phyloP scores from a whole-genome alignment of 2,329 filamentous ascomycete species.

The Arthrinium phaeospermum region DNA sequence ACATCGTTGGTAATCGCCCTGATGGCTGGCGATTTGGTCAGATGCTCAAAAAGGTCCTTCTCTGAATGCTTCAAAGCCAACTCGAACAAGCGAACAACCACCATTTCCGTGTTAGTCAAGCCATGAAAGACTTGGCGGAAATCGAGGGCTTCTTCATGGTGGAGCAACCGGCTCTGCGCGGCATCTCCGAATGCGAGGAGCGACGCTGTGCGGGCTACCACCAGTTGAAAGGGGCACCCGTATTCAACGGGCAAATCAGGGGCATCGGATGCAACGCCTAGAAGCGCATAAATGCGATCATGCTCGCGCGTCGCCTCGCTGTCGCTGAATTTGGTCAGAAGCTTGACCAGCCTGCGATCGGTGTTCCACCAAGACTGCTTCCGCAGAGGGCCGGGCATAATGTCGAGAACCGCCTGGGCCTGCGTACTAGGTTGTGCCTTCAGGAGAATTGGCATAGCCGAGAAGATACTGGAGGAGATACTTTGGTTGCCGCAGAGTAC shows the following conservation, averaged over 20 bases:
- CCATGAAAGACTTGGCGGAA: too few species aligned
- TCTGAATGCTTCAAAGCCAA: too few species aligned
- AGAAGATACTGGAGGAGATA: neutral
- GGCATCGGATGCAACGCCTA: neutral
- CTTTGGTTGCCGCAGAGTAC: neutral
- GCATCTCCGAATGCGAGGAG: neutral
- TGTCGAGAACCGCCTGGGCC: conserved; percentile 1
- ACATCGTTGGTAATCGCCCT: too few species aligned
- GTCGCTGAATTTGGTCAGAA: neutral
- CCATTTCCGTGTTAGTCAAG: too few species aligned
- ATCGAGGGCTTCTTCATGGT: too few species aligned
- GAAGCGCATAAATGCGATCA: neutral
- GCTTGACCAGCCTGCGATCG: neutral
- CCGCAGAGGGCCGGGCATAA: neutral
- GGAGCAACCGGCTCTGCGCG: neutral
- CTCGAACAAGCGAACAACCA: too few species aligned
- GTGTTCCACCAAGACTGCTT: neutral
- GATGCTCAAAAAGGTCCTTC: too few species aligned
- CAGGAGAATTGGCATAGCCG: too few species aligned
- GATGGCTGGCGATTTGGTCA: too few species aligned
- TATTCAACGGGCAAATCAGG: neutral
- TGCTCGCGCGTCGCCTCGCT: neutral
- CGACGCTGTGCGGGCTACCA: neutral
- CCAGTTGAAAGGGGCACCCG: neutral
- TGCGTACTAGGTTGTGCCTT: too few species aligned